phyloP scores from a whole-genome alignment of 345 rosid genomes.

The Syzygium grande region DNA sequence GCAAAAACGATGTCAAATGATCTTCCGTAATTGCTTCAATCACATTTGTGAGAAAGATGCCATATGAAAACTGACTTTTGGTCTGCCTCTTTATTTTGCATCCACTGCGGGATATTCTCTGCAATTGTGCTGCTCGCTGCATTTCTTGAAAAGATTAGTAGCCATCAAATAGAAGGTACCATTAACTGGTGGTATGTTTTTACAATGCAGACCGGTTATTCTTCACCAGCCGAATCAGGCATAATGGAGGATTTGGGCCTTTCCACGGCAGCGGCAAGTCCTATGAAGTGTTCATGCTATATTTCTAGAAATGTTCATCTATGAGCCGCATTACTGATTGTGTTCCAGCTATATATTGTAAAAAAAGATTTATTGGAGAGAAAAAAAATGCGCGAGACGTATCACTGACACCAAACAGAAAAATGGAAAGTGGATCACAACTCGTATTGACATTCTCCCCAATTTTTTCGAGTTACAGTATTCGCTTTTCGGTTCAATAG shows the following conservation, averaged over 20 bases:
- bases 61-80: background rate
- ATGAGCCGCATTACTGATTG: no score
- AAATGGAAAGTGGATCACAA: no score
- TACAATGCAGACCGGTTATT: background rate
- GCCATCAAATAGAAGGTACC: no score
- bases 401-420: background rate
- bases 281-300: background rate
- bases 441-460: background rate
- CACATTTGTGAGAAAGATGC: no score
- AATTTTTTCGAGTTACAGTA: conserved; percentile 10
- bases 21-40: no score
- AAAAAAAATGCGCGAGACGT: background rate
- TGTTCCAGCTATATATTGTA: no score
- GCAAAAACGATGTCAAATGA: no score
- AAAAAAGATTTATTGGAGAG: background rate
- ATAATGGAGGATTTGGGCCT: conserved; percentile 8
- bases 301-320: background rate
- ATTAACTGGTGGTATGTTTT: background rate
- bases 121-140: no score
- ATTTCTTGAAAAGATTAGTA: no score
- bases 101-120: no score
- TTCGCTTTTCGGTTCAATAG: background rate
- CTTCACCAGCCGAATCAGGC: conserved; percentile 6
- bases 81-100: background rate
- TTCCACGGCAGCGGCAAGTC: background rate